phyloP scores from a whole-genome alignment of 2,329 filamentous ascomycete genomes.

The Arachnopeziza araneosa region DNA sequence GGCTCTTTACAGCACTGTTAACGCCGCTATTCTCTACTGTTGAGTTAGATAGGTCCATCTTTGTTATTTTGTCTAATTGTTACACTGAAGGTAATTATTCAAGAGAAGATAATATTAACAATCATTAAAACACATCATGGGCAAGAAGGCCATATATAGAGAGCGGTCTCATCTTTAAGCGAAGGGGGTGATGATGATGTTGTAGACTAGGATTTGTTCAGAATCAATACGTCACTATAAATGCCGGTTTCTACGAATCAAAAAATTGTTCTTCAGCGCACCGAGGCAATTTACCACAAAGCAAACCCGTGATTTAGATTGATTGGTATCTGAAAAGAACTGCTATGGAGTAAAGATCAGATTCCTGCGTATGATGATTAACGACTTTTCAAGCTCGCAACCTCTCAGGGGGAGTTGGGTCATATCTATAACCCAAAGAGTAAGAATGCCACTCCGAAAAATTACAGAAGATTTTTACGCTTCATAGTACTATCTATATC shows the following conservation, averaged over 20 bases:
- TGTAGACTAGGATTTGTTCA: background rate
- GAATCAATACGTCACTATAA: background rate
- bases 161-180: background rate
- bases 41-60: background rate
- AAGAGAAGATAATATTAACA: background rate
- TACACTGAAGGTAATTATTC: background rate
- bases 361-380: too few species aligned
- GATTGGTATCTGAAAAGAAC: too few species aligned
- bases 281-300: background rate
- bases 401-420: too few species aligned
- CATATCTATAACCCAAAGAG: too few species aligned
- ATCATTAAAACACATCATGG: background rate
- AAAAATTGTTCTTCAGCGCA: background rate
- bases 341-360: too few species aligned
- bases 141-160: background rate
- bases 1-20: background rate
- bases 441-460: too few species aligned
- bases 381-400: too few species aligned
- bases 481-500: too few species aligned
- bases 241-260: background rate
- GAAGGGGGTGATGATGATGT: background rate
- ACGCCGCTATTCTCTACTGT: background rate
- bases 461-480: too few species aligned
- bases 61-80: background rate
- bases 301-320: too few species aligned